A percentile compares a stretch with the other conserved stretches of the same genome.
Evolutionary conservation across 345 rosid genomes (phyloP).

Genomic region (Melastoma malabathricum): DNA sequence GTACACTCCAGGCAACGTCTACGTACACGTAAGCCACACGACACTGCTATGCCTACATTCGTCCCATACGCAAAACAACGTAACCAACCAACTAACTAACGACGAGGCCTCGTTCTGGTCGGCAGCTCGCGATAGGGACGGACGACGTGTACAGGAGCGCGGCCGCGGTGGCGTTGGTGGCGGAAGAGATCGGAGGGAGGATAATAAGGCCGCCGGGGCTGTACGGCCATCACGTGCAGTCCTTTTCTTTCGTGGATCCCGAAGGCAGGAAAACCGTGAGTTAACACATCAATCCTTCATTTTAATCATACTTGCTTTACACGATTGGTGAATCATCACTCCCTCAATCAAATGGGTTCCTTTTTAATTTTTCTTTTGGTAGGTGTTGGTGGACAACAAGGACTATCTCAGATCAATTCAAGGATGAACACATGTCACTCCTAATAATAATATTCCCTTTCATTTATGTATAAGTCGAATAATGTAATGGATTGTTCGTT

Average conservation of each 20-base stretch:
- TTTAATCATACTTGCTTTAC: not conserved
- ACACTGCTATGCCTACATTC: not conserved
- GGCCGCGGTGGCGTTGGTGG: conserved; percentile 21
- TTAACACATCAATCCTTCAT: not conserved
- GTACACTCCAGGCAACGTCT: conserved; percentile 28
- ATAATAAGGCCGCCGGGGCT: conserved; percentile 32
- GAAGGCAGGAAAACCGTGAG: conserved; percentile 35
- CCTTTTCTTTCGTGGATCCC: conserved; percentile 29
- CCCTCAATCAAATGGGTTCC: not conserved
- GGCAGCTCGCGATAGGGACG: conserved; percentile 18
- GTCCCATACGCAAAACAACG: no score
- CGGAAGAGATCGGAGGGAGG: conserved; percentile 29
- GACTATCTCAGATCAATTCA: conserved; percentile 24
- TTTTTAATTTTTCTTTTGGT: not conserved
- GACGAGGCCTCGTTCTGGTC: no score
- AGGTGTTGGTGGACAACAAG: conserved; percentile 34
- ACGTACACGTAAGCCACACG: conserved; percentile 17
- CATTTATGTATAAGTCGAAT: no score
- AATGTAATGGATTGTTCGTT: no score
- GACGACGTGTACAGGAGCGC: conserved; percentile 33
- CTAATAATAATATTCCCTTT: no score
- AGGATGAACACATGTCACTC: not conserved
- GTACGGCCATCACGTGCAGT: conserved; percentile 14
- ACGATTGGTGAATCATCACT: not conserved
- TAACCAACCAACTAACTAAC: no score